Conservation (phyloP, 495 filamentous ascomycete genomes). For the Endocarpon pusillum region DNA sequence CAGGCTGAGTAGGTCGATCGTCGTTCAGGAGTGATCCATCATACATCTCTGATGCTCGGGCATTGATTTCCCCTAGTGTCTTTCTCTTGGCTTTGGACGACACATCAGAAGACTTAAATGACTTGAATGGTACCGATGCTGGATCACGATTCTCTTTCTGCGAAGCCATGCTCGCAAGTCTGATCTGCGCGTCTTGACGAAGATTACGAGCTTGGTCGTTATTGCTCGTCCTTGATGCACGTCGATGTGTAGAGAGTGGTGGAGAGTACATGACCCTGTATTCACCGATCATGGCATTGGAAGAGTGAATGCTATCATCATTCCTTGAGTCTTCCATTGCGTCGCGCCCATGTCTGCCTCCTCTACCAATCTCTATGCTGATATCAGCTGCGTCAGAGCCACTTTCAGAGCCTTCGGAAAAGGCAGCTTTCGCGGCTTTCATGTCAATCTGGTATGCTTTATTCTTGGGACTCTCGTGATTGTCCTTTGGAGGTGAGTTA, state of each 20-base stretch:
- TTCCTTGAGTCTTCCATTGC: conserved; percentile 26
- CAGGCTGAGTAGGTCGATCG: conserved; percentile 31
- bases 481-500: no score
- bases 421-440: no score
- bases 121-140: conserved; percentile 9
- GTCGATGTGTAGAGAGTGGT: conserved; percentile 18
- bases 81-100: conserved; percentile 17
- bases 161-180: conserved; percentile 24
- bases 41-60: conserved; percentile 35
- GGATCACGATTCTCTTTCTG: conserved; percentile 31
- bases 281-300: conserved; percentile 28
- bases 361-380: conserved; percentile 30
- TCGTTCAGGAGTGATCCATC: conserved; percentile 34
- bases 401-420: no score
- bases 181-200: conserved; percentile 27
- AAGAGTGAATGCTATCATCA: conserved; percentile 30
- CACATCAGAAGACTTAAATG: neutral
- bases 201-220: conserved; percentile 29
- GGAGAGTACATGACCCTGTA: conserved; percentile 26
- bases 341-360: conserved; percentile 17
- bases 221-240: conserved; percentile 14
- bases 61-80: conserved; percentile 36
- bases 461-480: no score
- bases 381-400: conserved; percentile 16
- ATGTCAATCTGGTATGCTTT: no score